Percentiles rank a stretch among this genome's conserved stretches.
phyloP scores from a whole-genome alignment of 257 asterid genomes.

The Salvia splendens region DNA sequence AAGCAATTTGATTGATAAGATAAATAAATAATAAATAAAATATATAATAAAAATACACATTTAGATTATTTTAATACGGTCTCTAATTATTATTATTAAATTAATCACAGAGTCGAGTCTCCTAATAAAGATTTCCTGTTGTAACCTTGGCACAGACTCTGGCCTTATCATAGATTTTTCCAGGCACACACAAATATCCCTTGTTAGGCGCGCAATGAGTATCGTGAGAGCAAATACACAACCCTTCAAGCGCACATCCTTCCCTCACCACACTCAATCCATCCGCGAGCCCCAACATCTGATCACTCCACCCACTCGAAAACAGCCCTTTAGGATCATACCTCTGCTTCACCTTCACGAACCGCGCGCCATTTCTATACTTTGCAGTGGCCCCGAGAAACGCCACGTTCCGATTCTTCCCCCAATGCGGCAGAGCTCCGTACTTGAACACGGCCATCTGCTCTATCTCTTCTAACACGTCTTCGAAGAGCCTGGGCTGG shows the following conservation, averaged over 20 bases:
- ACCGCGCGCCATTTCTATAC: conserved; percentile 34
- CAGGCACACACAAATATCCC: conserved; percentile 57
- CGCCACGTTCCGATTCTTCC: conserved; percentile 65
- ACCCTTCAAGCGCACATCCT: conserved; percentile 70
- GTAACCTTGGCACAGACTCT: conserved; percentile 49
- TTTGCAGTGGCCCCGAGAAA: conserved; percentile 52
- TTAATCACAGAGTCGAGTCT: too few species aligned
- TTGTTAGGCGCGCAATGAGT: conserved; percentile 55
- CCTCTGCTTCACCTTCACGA: conserved; percentile 38
- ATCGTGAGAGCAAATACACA: conserved; percentile 63
- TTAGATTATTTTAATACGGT: too few species aligned
- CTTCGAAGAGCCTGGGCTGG: conserved; percentile 50
- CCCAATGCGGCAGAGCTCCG: conserved; percentile 70
- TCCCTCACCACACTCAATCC: conserved; percentile 37
- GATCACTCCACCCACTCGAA: conserved; percentile 65
- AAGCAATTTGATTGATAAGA: too few species aligned
- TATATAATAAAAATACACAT: too few species aligned
- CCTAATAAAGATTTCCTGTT: too few species aligned
- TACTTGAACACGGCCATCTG: conserved; percentile 66
- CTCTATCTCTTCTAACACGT: conserved; percentile 61
- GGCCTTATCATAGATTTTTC: conserved; percentile 48
- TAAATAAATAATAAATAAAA: too few species aligned
- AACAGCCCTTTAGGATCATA: conserved; percentile 57
- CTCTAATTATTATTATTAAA: too few species aligned
- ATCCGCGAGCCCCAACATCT: conserved; percentile 48